Percentiles rank a stretch among this genome's conserved stretches.
Evolutionary conservation across 768 basidiomycete species (phyloP).

Genomic region (Boletus bicolor): DNA sequence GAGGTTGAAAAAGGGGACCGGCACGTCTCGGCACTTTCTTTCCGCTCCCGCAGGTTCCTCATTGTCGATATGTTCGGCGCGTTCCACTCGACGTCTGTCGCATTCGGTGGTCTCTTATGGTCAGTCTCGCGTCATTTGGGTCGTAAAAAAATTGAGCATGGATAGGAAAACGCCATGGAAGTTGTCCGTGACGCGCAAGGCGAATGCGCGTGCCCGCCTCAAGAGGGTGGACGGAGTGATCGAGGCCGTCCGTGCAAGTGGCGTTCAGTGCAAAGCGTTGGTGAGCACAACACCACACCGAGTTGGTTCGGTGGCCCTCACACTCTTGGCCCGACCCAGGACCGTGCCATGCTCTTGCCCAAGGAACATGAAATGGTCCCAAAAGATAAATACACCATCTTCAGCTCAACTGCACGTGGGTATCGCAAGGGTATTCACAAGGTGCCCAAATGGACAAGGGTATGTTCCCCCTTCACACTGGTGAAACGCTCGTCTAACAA

Average conservation of each 20-base stretch:
- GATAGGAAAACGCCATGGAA: conserved; percentile 94
- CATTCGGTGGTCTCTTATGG: conserved; percentile 83
- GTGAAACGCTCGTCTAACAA: conserved; percentile 1
- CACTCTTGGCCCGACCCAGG: conserved; percentile 39
- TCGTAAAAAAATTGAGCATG: background rate
- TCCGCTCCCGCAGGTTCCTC: background rate
- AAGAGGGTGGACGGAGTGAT: conserved; percentile 94
- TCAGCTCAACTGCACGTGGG: conserved; percentile 61
- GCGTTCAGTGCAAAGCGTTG: conserved; percentile 71
- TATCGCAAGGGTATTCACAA: conserved; percentile 97
- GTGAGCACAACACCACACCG: conserved; percentile 44
- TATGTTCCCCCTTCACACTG: conserved; percentile 36
- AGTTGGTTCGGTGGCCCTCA: background rate
- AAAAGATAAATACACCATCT: conserved; percentile 94
- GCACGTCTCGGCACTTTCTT: conserved; percentile 22
- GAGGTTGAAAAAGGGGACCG: conserved; percentile 25
- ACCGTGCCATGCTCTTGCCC: conserved; percentile 74
- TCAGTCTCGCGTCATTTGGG: conserved; percentile 27
- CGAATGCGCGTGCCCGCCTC: conserved; percentile 82
- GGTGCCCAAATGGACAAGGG: conserved; percentile 96
- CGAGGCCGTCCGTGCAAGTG: conserved; percentile 78
- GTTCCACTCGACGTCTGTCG: conserved; percentile 69
- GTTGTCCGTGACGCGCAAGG: conserved; percentile 87
- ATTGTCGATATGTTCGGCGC: conserved; percentile 71
- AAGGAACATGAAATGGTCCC: conserved; percentile 92